Conservation (phyloP, 2,329 filamentous ascomycete species). For the Calycina herbarum region DNA sequence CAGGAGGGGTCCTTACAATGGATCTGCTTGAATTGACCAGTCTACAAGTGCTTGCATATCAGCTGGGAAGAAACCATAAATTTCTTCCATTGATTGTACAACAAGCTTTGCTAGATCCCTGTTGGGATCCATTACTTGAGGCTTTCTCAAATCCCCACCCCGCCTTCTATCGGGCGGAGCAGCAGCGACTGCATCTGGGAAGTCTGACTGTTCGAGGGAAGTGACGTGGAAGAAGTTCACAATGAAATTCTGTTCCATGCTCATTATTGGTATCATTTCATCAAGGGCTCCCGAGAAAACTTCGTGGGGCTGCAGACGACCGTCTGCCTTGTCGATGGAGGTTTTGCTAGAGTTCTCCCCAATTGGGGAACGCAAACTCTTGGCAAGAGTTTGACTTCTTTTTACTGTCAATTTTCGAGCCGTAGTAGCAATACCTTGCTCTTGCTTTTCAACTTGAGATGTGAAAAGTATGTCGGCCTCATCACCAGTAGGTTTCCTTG, state of each 20-base stretch:
- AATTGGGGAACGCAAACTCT: constrained; percentile 67
- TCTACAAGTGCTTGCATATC: constrained; percentile 80
- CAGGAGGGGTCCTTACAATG: constrained; percentile 61
- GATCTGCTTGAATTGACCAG: constrained; percentile 79
- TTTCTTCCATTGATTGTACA: constrained; percentile 82
- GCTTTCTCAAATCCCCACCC: constrained; percentile 70
- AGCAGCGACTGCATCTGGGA: constrained; percentile 73
- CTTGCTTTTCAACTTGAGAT: constrained; percentile 78
- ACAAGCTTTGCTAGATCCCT: constrained; percentile 81
- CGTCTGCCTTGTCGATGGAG: constrained; percentile 59
- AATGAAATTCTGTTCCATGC: constrained; percentile 95
- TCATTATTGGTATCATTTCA: constrained; percentile 78
- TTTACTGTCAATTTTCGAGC: constrained; percentile 93
- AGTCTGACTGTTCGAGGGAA: constrained; percentile 79
- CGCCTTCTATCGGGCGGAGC: constrained; percentile 66
- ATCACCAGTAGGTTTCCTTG: constrained; percentile 72
- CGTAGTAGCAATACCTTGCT: constrained; percentile 72
- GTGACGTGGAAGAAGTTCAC: constrained; percentile 96
- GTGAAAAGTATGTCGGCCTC: constrained; percentile 88
- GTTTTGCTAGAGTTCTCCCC: constrained; percentile 57
- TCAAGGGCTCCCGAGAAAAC: constrained; percentile 78
- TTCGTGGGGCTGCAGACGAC: constrained; percentile 73
- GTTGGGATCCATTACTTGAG: constrained; percentile 84
- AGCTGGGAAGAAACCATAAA: constrained; percentile 78
- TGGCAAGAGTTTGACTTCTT: constrained; percentile 82